phyloP scores from a whole-genome alignment of 2,329 filamentous ascomycete genomes.

The Graphiopsis chlorocephala region DNA sequence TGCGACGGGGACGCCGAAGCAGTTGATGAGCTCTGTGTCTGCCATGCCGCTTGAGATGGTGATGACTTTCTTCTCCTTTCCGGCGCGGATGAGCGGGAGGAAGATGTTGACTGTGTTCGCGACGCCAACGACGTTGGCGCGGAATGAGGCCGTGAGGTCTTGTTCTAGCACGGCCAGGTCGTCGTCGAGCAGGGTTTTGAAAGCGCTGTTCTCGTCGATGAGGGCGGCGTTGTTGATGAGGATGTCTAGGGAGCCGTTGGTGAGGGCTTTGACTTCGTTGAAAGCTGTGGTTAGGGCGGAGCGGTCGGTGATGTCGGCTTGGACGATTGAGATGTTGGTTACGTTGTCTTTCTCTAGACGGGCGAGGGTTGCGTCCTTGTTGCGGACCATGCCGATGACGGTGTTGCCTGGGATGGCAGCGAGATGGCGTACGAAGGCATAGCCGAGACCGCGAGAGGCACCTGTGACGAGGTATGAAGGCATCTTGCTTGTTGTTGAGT shows the following conservation, averaged over 20 bases:
- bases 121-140: constrained; percentile 30
- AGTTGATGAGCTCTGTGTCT: constrained; percentile 26
- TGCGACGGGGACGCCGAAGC: constrained; percentile 21
- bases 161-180: constrained; percentile 20
- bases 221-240: constrained; percentile 36
- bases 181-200: constrained; percentile 22
- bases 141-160: constrained; percentile 22
- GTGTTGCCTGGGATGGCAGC: constrained; percentile 31
- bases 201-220: constrained; percentile 16
- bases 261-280: constrained; percentile 24
- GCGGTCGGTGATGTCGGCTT: constrained; percentile 46
- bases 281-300: constrained; percentile 37
- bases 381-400: constrained; percentile 38
- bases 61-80: constrained; percentile 28
- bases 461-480: constrained; percentile 35
- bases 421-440: constrained; percentile 33
- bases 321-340: constrained; percentile 47
- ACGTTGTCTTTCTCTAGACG: constrained; percentile 23
- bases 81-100: constrained; percentile 28
- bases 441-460: constrained; percentile 35
- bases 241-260: constrained; percentile 29
- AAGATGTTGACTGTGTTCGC: constrained; percentile 28
- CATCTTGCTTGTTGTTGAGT: constrained; percentile 22
- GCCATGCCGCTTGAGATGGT: constrained; percentile 30
- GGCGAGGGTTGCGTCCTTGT: constrained; percentile 23